Evolutionary conservation across 768 basidiomycete genomes (phyloP).

Genomic region (Phaeotremella fagi): DNA sequence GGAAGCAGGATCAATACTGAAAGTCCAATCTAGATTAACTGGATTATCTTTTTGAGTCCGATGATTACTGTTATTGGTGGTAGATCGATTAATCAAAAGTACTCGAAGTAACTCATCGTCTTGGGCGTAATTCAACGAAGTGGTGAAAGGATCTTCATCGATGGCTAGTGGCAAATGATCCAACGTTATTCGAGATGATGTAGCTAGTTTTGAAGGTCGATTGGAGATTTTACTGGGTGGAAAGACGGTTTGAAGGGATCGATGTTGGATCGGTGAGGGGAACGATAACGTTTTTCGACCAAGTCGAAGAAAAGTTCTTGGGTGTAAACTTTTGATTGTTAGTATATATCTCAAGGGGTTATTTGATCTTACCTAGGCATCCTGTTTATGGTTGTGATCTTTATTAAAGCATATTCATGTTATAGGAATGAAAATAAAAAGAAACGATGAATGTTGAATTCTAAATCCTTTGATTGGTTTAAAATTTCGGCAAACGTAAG

Average conservation of each 20-base stretch:
- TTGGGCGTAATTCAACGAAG: conserved; percentile 13
- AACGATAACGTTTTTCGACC: neutral
- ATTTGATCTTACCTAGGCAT: neutral
- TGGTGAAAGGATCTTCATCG: conserved; percentile 9
- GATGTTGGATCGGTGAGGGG: conserved; percentile 3
- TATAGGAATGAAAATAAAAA: neutral
- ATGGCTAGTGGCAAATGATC: conserved; percentile 8
- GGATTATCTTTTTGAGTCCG: neutral
- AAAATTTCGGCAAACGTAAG: neutral
- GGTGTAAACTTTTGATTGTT: neutral
- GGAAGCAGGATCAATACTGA: conserved; percentile 10
- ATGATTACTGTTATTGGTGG: neutral
- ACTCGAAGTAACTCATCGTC: conserved; percentile 18
- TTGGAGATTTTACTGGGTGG: neutral
- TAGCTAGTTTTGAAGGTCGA: conserved; percentile 4
- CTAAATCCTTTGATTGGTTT: neutral
- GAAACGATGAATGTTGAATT: neutral
- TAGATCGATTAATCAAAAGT: neutral
- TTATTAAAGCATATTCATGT: neutral
- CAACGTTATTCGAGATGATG: conserved; percentile 14
- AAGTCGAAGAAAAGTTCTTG: conserved; percentile 1
- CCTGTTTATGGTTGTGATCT: neutral
- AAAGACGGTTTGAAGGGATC: neutral
- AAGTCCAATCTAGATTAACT: conserved; percentile 4
- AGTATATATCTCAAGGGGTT: neutral